A percentile compares a stretch with the other conserved stretches of the same genome.
These are phyloP conservation scores for Vitellaria paradoxa DNA, from an alignment of 179 eudicot species.

Conservation along the genomic window DNA sequence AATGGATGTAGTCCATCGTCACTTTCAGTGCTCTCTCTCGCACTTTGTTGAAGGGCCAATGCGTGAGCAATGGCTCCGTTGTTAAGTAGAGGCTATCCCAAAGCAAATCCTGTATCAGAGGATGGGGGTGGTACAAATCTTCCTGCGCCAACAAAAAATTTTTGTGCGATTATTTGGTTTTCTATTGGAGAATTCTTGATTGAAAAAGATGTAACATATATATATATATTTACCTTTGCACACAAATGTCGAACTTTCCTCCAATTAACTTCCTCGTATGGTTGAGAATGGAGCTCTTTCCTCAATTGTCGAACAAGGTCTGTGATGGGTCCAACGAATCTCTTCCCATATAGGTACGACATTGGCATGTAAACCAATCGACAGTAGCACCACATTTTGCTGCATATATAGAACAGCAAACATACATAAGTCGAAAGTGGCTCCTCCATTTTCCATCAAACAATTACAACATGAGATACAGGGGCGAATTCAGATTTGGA, in stretches of 20 bases:
- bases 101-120: conserved; percentile 47
- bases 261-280: conserved; percentile 49
- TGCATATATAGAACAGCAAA: conserved; percentile 17
- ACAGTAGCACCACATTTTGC: conserved; percentile 53
- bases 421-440: too few relatives aligned
- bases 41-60: conserved; percentile 61
- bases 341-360: too few relatives aligned
- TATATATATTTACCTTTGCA: conserved; percentile 33
- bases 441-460: too few relatives aligned
- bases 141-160: conserved; percentile 25
- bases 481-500: too few relatives aligned
- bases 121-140: conserved; percentile 60
- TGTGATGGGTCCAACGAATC: conserved; percentile 34
- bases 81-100: conserved; percentile 49
- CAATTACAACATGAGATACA: too few relatives aligned
- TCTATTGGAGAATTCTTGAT: too few relatives aligned
- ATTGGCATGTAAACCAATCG: conserved; percentile 28
- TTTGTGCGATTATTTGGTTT: too few relatives aligned
- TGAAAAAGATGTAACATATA: too few relatives aligned
- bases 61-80: conserved; percentile 44
- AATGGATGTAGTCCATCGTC: conserved; percentile 63
- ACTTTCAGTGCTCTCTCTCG: conserved; percentile 45
- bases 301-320: conserved; percentile 37
- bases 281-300: conserved; percentile 43
- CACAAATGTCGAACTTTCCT: conserved; percentile 40